These are phyloP conservation scores for Acmispon strigosus DNA, from an alignment of 306 rosid genomes.

Conservation along the genomic window DNA sequence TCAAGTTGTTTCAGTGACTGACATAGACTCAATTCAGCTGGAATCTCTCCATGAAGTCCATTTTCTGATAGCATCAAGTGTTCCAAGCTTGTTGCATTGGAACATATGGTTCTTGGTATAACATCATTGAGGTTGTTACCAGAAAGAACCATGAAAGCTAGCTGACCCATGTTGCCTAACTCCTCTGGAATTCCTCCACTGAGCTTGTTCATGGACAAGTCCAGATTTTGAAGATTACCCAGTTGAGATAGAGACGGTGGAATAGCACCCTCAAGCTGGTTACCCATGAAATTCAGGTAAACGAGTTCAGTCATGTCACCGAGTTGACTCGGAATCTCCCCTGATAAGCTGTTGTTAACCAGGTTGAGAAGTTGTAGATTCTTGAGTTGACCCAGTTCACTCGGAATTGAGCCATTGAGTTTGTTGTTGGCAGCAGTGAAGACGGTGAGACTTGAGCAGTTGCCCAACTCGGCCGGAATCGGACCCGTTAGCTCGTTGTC, in stretches of 20 bases:
- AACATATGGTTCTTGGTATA: constrained; percentile 61
- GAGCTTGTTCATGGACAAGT: constrained; percentile 71
- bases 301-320: constrained; percentile 51
- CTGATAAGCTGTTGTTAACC: constrained; percentile 55
- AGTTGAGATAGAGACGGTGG: constrained; percentile 54
- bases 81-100: constrained; percentile 71
- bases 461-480: constrained; percentile 72
- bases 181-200: constrained; percentile 64
- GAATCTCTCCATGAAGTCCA: constrained; percentile 62
- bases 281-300: constrained; percentile 67
- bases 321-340: constrained; percentile 73
- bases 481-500: constrained; percentile 62
- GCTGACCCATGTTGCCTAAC: constrained; percentile 56
- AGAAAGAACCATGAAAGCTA: constrained; percentile 62
- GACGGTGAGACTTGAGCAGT: constrained; percentile 62
- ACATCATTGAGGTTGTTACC: constrained; percentile 58
- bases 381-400: constrained; percentile 47
- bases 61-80: constrained; percentile 48
- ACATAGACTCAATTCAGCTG: constrained; percentile 59
- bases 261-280: constrained; percentile 60
- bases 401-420: constrained; percentile 68
- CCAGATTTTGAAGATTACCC: constrained; percentile 65
- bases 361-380: constrained; percentile 61
- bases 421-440: constrained; percentile 61
- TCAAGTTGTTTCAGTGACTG: constrained; percentile 68